A percentile compares a stretch with the other conserved stretches of the same genome.
Conservation (phyloP, 805 yeast genomes). For the Starmerella bombi region DNA sequence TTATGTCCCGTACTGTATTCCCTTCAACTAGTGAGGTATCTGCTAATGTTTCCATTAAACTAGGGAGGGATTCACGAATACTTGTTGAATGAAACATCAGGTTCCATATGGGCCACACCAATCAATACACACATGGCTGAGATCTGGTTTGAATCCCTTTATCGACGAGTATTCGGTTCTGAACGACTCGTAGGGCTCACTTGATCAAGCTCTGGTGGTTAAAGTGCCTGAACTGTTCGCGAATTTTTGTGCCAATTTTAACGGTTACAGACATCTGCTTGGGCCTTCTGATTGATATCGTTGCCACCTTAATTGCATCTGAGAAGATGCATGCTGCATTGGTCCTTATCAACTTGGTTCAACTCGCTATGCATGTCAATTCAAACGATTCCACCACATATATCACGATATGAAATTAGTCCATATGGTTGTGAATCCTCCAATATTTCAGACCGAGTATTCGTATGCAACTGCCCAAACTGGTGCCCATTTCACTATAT, state of each 20-base stretch:
- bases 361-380: conserved; percentile 10
- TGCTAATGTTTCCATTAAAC: too few species aligned
- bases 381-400: too few species aligned
- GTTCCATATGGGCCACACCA: too few species aligned
- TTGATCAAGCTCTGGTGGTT: conserved; percentile 11
- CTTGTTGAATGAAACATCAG: too few species aligned
- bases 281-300: conserved; percentile 12
- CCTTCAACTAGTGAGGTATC: too few species aligned
- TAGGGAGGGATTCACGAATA: too few species aligned
- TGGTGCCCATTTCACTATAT: conserved; percentile 8
- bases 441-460: too few species aligned
- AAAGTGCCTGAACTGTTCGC: conserved; percentile 11
- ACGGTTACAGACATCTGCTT: conserved; percentile 11
- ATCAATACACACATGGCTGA: too few species aligned
- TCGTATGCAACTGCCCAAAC: conserved; percentile 6
- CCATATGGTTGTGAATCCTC: too few species aligned
- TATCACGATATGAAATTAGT: too few species aligned
- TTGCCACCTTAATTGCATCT: conserved; percentile 1
- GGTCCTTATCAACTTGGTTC: conserved; percentile 10
- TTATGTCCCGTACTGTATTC: too few species aligned
- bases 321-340: conserved; percentile 10
- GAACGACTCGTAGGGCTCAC: conserved; percentile 14
- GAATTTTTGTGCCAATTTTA: conserved; percentile 13
- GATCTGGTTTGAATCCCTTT: too few species aligned
- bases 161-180: conserved; percentile 19